A percentile compares a stretch with the other conserved stretches of the same genome.
Evolutionary conservation across 2,329 filamentous ascomycete species (phyloP).

Genomic region (Calonectria honghensis): DNA sequence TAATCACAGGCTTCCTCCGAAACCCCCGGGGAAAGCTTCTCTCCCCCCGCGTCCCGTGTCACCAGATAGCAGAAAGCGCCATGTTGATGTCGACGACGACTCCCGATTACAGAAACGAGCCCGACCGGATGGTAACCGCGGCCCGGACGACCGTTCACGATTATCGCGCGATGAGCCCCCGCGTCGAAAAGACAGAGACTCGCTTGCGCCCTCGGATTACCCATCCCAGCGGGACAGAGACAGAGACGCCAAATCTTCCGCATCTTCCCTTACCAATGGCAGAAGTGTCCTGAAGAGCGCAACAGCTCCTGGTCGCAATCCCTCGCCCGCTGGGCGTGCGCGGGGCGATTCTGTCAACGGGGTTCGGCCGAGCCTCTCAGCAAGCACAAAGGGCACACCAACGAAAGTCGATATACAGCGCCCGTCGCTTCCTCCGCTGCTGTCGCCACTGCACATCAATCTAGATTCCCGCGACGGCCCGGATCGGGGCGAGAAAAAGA

Average conservation of each 20-base stretch:
- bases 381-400: slow-evolving; percentile 61
- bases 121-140: slow-evolving; percentile 62
- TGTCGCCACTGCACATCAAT: slow-evolving; percentile 71
- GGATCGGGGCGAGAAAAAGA: slow-evolving; percentile 59
- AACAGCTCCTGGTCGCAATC: slow-evolving; percentile 52
- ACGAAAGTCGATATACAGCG: slow-evolving; percentile 64
- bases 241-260: slow-evolving; percentile 51
- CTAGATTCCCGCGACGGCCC: slow-evolving; percentile 63
- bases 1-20: slow-evolving; percentile 59
- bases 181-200: slow-evolving; percentile 58
- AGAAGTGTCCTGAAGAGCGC: slow-evolving; percentile 58
- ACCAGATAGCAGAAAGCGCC: slow-evolving; percentile 69
- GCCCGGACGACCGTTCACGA: slow-evolving; percentile 58
- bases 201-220: slow-evolving; percentile 55
- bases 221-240: slow-evolving; percentile 46
- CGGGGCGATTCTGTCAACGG: slow-evolving; percentile 67
- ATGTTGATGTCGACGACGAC: slow-evolving; percentile 66
- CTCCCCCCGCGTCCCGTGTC: slow-evolving; percentile 62
- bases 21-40: slow-evolving; percentile 58
- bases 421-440: slow-evolving; percentile 68
- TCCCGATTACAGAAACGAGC: slow-evolving; percentile 67
- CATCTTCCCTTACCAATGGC: slow-evolving; percentile 61
- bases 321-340: slow-evolving; percentile 62
- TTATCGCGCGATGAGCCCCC: slow-evolving; percentile 59
- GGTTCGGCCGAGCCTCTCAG: slow-evolving; percentile 57